A percentile compares a stretch with the other conserved stretches of the same genome.
Conservation (phyloP, 228 moss, liverwort and hornwort genomes). For the Sphagnum fallax region DNA sequence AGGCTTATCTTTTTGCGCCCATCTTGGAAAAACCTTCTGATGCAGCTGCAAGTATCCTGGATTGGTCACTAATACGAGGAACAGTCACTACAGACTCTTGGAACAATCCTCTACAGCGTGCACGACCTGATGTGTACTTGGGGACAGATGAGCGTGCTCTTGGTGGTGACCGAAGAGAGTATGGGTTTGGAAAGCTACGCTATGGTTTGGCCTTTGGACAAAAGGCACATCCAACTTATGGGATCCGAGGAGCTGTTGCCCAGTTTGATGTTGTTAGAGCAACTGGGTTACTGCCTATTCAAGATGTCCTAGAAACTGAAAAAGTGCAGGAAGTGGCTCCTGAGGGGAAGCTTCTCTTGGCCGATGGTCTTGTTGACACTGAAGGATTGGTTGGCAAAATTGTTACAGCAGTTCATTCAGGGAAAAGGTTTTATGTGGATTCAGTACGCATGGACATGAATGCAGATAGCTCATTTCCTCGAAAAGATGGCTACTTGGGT, state of each 20-base stretch:
- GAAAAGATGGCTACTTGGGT: constrained; percentile 96
- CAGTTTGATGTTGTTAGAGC: constrained; percentile 91
- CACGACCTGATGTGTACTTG: constrained; percentile 92
- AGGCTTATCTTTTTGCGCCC: constrained; percentile 98
- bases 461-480: constrained; percentile 92
- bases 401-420: constrained; percentile 96
- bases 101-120: constrained; percentile 94
- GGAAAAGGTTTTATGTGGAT: constrained; percentile 97
- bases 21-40: constrained; percentile 28
- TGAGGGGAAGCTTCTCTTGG: constrained; percentile 78
- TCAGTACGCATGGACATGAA: constrained; percentile 92
- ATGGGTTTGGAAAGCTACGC: constrained; percentile 90
- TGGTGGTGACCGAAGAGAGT: constrained; percentile 98
- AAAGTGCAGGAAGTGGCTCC: constrained; percentile 67
- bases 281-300: constrained; percentile 68
- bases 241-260: constrained; percentile 93
- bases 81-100: constrained; percentile 72
- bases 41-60: constrained; percentile 51
- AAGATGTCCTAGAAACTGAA: constrained; percentile 46
- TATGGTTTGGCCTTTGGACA: constrained; percentile 76
- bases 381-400: constrained; percentile 87
- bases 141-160: constrained; percentile 99
- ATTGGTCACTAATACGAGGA: constrained; percentile 65
- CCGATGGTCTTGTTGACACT: constrained; percentile 73
- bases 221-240: constrained; percentile 93